phyloP scores from a whole-genome alignment of 1,139 yeast species.

The Cylindricascospora bacillispora region DNA sequence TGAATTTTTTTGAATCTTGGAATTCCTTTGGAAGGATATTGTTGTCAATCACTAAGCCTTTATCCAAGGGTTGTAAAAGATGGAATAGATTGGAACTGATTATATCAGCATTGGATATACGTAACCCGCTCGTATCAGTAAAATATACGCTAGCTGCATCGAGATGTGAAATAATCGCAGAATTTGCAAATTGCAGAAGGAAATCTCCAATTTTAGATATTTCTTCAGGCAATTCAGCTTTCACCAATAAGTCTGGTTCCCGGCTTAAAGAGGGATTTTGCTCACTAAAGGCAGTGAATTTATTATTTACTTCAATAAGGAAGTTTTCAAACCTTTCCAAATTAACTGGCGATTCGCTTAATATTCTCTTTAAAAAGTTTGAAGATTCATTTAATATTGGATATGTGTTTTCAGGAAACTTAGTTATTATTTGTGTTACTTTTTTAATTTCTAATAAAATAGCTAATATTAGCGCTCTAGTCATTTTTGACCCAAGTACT shows the following conservation, averaged over 20 bases:
- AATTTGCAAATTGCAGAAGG: constrained; percentile 17
- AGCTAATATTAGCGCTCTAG: constrained; percentile 22
- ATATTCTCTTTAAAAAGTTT: constrained; percentile 18
- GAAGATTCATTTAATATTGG: constrained; percentile 26
- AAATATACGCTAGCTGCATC: constrained; percentile 23
- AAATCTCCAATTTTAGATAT: constrained; percentile 17
- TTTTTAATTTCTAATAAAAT: constrained; percentile 23
- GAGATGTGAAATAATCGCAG: constrained; percentile 20
- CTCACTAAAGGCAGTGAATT: constrained; percentile 20
- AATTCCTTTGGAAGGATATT: constrained; percentile 7
- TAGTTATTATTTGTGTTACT: constrained; percentile 20
- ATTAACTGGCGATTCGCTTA: constrained; percentile 23
- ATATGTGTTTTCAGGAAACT: constrained; percentile 24
- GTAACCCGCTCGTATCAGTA: constrained; percentile 20
- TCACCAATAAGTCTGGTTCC: constrained; percentile 22
- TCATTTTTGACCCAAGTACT: constrained; percentile 24
- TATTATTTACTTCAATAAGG: constrained; percentile 21
- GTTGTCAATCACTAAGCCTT: constrained; percentile 19
- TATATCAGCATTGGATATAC: constrained; percentile 20
- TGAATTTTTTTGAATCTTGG: constrained; percentile 14
- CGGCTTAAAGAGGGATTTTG: constrained; percentile 14
- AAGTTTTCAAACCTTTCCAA: constrained; percentile 25
- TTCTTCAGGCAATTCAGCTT: constrained; percentile 21
- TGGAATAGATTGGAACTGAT: constrained; percentile 11
- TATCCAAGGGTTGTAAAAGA: constrained; percentile 16